Evolutionary conservation across 2,329 filamentous ascomycete genomes (phyloP).

Genomic region (Penicillium sp.): DNA sequence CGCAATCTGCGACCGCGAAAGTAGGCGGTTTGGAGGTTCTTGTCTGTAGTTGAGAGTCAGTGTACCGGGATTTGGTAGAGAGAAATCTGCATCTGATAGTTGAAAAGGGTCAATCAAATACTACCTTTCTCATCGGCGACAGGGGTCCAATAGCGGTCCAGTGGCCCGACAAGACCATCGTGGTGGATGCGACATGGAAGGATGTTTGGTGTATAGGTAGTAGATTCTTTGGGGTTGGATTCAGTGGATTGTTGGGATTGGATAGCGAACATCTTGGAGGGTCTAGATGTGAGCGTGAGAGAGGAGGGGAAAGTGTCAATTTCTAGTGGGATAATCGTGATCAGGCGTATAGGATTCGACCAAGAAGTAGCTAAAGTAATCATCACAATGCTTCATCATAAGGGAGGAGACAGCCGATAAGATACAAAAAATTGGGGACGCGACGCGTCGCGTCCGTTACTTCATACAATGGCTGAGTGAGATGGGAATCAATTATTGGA

Average conservation of each 20-base stretch:
- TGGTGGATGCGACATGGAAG: conserved; percentile 82
- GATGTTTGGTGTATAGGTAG: conserved; percentile 67
- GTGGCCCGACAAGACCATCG: conserved; percentile 70
- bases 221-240: conserved; percentile 24
- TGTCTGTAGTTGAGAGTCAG: conserved; percentile 22
- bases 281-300: background rate
- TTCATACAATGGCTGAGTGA: too few relatives aligned
- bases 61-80: background rate
- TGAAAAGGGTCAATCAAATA: background rate
- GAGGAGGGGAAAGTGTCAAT: background rate
- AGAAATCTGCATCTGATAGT: too few relatives aligned
- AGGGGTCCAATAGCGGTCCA: conserved; percentile 73
- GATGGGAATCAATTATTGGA: too few relatives aligned
- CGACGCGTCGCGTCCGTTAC: too few relatives aligned
- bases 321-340: too few relatives aligned
- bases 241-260: conserved; percentile 31
- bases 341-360: background rate
- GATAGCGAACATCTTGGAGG: conserved; percentile 40
- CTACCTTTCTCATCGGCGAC: conserved; percentile 50
- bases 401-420: background rate
- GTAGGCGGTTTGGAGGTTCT: conserved; percentile 60
- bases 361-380: background rate
- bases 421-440: background rate
- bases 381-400: background rate
- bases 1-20: conserved; percentile 81